These are phyloP conservation scores for Fusarium mexicanum DNA, from an alignment of 2,329 filamentous ascomycete species.

Conservation along the genomic window DNA sequence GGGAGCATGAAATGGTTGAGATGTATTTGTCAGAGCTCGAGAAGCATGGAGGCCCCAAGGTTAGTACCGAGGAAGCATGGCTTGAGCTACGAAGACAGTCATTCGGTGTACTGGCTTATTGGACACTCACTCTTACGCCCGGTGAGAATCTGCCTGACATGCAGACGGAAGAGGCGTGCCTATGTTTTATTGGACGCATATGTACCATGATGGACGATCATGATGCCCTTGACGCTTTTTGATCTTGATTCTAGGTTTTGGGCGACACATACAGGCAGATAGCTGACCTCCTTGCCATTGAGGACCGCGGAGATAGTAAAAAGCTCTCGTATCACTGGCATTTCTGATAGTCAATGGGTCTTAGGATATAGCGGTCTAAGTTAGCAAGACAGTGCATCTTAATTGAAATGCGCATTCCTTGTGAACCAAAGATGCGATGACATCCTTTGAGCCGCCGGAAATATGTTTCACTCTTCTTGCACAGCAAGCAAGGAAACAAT, in stretches of 20 bases:
- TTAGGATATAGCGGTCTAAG: accelerated
- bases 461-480: no score
- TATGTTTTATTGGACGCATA: neutral
- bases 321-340: no score
- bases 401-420: no score
- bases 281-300: accelerated
- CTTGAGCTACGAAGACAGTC: neutral
- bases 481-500: no score
- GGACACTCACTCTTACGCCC: neutral
- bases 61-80: neutral
- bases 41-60: neutral
- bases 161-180: neutral
- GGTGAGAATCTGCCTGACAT: neutral
- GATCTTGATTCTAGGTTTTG: neutral
- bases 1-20: neutral
- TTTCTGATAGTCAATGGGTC: accelerated
- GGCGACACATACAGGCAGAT: accelerated
- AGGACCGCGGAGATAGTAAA: no score
- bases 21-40: neutral
- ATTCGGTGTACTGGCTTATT: neutral
- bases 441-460: no score
- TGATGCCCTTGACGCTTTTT: neutral
- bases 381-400: no score
- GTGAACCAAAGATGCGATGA: no score
- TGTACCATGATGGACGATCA: neutral